Base-by-base conservation (phyloP, 1,284 basidiomycete species). In the Porogramme epimiltina region DNA sequence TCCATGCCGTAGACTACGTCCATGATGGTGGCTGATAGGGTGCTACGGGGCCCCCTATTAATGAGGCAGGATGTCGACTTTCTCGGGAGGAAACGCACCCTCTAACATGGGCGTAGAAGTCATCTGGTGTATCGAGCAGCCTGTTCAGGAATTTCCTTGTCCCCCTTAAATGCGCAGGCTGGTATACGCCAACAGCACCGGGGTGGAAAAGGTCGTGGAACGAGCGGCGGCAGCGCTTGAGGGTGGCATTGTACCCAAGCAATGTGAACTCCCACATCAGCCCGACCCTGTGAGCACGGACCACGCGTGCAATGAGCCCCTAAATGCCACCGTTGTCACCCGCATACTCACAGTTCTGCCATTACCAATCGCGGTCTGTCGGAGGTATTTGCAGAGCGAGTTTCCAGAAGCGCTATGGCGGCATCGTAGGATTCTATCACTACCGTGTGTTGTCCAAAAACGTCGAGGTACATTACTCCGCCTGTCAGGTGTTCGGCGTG, bases 341-440 rank as follows among this genome's bases (percentile, higher is more conserved):
- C n/a, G n/a, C n/a, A n/a, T n/a, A n/a, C 45, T 23, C 23, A 52
- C 54, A 51, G 6, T 25, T 55, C 49, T 8, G 54, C 51, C 49
- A 53, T 56, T 11, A 52, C 50, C n/a, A 56, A 26, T 10, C 47
- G 50, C n/a, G 50, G 50, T 34, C 52, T 26, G 31, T 52, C 53
- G 2, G 52, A 55, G 11, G 45, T 54, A 31, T 51, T 49, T 3
- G 38, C 43, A 2, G 56, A 55, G 18, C 50, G 56, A 4, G 18
- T 48, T 15, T 58, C 52, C 2, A 58, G 42, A 0, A 58, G 42
- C 10, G 40, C 42, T 24, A 47, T 26, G 2, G 53, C 53, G 4
- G 49, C 49, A 13, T 52, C 47, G 26, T 45, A 49, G 9, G 52
- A 50, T 22, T 55, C 49, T 18, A 58, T 36, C 25, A 58, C 40